Conservation (phyloP, 176 grass and related monocot genomes). For the Dendrocalamus sinicus region DNA sequence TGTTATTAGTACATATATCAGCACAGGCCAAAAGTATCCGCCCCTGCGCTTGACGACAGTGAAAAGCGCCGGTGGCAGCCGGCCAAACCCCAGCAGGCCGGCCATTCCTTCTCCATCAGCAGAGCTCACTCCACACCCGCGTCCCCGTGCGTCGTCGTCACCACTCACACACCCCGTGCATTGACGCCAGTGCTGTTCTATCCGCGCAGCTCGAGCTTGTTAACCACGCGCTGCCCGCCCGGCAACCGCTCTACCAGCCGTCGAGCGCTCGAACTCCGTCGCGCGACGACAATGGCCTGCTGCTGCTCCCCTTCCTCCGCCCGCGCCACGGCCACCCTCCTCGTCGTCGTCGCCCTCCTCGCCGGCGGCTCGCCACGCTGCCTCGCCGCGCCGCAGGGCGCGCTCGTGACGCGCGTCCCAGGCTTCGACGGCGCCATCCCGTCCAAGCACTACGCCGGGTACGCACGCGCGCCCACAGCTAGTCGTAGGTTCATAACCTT, state of each 20-base stretch:
- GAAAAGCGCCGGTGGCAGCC: neutral
- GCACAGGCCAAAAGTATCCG: no score
- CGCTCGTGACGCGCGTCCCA: slow-evolving; percentile 39
- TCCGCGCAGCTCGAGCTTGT: neutral
- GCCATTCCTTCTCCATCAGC: no score
- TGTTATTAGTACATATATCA: no score
- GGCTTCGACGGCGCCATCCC: slow-evolving; percentile 48
- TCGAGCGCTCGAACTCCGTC: neutral
- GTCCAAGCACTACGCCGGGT: slow-evolving; percentile 64
- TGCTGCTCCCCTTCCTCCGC: neutral
- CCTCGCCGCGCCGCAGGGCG: slow-evolving; percentile 26
- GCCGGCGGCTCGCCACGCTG: neutral
- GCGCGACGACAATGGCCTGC: neutral
- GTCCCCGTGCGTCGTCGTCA: no score
- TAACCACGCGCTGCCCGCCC: no score
- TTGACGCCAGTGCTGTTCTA: neutral
- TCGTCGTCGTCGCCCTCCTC: neutral
- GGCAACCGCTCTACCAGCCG: neutral
- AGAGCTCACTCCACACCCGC: no score
- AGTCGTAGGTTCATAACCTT: no score
- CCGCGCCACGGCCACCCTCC: neutral
- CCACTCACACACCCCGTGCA: no score
- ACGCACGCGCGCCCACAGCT: neutral
- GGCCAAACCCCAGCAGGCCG: no score
- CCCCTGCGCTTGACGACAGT: no score